Conservation (phyloP, 2,329 filamentous ascomycete genomes). For the Aspergillus transmontanensis region DNA sequence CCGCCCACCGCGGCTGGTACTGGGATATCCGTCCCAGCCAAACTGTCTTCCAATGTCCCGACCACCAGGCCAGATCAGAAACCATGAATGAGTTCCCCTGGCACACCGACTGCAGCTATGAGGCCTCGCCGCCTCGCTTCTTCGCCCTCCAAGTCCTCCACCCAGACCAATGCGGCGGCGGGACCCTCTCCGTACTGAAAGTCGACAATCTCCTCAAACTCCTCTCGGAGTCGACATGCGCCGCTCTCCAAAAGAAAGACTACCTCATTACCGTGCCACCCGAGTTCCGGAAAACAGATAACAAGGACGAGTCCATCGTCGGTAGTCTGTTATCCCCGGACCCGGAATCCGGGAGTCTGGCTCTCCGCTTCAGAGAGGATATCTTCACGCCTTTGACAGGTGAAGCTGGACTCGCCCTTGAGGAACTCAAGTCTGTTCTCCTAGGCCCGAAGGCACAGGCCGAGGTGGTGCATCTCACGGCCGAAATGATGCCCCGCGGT, state of each 20-base stretch:
- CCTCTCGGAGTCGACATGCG: constrained; percentile 19
- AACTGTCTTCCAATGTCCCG: constrained; percentile 30
- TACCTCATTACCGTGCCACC: constrained; percentile 37
- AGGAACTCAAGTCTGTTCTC: constrained; percentile 32
- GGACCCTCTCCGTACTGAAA: constrained; percentile 44
- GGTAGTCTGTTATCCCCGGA: constrained; percentile 23
- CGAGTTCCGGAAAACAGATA: constrained; percentile 34
- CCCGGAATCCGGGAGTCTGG: background rate
- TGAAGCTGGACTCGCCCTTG: constrained; percentile 29
- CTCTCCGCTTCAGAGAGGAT: constrained; percentile 13
- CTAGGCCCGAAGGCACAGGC: constrained; percentile 12
- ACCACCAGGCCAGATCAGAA: constrained; percentile 44
- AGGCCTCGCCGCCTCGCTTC: constrained; percentile 39
- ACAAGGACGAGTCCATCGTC: constrained; percentile 18
- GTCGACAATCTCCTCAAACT: constrained; percentile 20
- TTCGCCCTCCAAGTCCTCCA: constrained; percentile 49
- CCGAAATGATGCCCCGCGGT: constrained; percentile 27
- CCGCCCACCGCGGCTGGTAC: constrained; percentile 47
- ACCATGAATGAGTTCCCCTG: constrained; percentile 49
- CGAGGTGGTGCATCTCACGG: constrained; percentile 26
- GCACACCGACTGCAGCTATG: constrained; percentile 52
- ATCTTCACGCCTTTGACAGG: constrained; percentile 15
- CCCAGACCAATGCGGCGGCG: constrained; percentile 44
- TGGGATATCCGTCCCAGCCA: constrained; percentile 46
- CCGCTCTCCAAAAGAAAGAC: constrained; percentile 28